Base-by-base conservation (phyloP, 106 monocot species). In the Apostasia ramifera region DNA sequence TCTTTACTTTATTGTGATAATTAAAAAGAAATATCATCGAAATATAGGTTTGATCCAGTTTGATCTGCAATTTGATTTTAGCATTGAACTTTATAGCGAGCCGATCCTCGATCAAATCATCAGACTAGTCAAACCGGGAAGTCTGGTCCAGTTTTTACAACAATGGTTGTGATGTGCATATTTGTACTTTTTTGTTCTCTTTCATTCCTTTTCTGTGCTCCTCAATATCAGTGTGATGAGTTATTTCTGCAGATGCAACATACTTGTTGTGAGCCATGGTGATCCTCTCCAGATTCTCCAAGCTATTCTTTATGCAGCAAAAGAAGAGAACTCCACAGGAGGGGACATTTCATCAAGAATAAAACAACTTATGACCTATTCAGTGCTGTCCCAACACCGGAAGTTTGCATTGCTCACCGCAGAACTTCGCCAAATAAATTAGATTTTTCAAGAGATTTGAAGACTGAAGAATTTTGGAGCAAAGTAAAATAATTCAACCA, bases 261-360 rank as follows among this genome's bases (percentile, higher is more conserved):
- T 95, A 14, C 66, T 95, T 47, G 68, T 95, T 10, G 91, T 95
- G 8, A 91, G 95, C 75, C 95, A 95, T 59, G 95, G 91, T 40
- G 95, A 91, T 69, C 91, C 95, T 40, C 91, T 95, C 50, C 95
- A 95, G 67, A 95, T 95, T 40, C 70, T 95, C 49, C 95, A 95
- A 76, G 74, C 91, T 14, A 43, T 89, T 49, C 53, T 91, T 48
- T 39, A 74, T 45, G 83, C 83, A 46, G 69, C 76, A 45, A 91
- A 80, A 60, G 70, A 86, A 49, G 66, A 74, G 37, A 74, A 52
- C 6, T 82, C 75, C 6, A 14, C 52, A 40, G 70, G 44, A 1
- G 76, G 41, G 2, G 82, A 70, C 10, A 64, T 86, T 48, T 55
- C 56, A 40, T 76, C 73, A 3, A 91, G 64, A 83, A 76, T 84